Evolutionary conservation across 768 basidiomycete genomes (phyloP).

Genomic region (Lactifluus volemus): DNA sequence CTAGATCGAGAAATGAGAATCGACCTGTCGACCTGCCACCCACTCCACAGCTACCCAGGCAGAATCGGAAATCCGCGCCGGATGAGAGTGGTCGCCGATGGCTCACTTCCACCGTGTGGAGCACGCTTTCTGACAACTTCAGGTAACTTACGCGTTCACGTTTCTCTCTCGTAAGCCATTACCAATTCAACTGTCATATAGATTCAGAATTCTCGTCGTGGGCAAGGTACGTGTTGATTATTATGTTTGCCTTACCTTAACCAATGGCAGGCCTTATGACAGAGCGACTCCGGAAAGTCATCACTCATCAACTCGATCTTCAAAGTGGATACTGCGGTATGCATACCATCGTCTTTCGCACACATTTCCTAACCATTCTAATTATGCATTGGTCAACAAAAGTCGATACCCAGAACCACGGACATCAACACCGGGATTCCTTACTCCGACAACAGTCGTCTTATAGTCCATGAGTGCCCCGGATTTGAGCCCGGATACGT

Average conservation of each 20-base stretch:
- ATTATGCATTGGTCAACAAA: not conserved
- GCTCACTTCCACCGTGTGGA: not conserved
- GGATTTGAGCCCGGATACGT: not conserved
- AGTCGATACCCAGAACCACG: not conserved
- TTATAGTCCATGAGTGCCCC: not conserved
- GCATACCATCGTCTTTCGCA: not conserved
- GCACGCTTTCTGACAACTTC: not conserved
- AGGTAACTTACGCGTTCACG: not conserved
- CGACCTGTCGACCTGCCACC: not conserved
- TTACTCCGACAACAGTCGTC: not conserved
- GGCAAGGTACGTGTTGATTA: not conserved
- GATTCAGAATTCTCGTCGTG: not conserved
- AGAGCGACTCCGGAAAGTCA: slow-evolving; percentile 1
- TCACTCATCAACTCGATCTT: not conserved
- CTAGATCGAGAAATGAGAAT: not conserved
- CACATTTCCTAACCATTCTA: not conserved
- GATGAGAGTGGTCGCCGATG: not conserved
- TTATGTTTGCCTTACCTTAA: not conserved
- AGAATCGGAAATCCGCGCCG: not conserved
- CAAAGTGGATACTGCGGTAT: not conserved
- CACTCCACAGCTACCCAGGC: not conserved
- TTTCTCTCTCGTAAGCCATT: not conserved
- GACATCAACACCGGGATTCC: not conserved
- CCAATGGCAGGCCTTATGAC: not conserved
- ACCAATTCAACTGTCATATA: not conserved